Conservation (phyloP, 108 stramenopile genomes). For the Schizochytrium sp. region DNA sequence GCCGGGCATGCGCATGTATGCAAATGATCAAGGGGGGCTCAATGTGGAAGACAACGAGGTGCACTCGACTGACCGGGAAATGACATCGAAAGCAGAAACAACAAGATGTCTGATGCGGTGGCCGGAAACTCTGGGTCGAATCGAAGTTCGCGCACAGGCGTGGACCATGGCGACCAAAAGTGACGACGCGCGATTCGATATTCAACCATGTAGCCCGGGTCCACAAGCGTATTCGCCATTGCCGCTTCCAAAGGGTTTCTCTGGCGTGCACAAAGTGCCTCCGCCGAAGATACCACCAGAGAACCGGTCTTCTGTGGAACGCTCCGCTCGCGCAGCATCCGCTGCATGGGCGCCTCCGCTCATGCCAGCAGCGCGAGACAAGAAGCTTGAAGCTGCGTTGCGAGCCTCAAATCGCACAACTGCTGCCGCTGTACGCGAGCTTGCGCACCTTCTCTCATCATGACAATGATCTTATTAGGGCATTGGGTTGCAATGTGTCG, state of each 20-base stretch:
- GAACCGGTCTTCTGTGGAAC: background rate
- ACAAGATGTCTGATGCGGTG: background rate
- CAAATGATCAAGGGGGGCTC: background rate
- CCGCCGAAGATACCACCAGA: background rate
- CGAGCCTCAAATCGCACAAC: background rate
- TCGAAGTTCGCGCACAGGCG: background rate
- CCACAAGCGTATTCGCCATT: background rate
- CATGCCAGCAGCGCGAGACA: background rate
- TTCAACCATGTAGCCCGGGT: background rate
- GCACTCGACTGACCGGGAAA: too few relatives aligned
- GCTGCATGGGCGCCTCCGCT: too few relatives aligned
- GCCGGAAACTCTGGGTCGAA: background rate
- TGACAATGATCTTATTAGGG: too few relatives aligned
- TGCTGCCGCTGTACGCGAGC: background rate
- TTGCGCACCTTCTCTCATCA: background rate
- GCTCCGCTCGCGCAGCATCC: too few relatives aligned
- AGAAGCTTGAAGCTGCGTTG: background rate
- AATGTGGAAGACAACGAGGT: background rate
- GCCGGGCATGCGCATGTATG: background rate
- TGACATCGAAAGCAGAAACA: too few relatives aligned
- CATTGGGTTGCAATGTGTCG: too few relatives aligned
- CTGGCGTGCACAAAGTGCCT: background rate
- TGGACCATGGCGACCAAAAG: background rate
- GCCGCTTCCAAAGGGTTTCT: background rate
- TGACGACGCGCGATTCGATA: background rate